These are phyloP conservation scores for Penicillium silybi DNA, from an alignment of 495 filamentous ascomycete genomes.

Conservation along the genomic window DNA sequence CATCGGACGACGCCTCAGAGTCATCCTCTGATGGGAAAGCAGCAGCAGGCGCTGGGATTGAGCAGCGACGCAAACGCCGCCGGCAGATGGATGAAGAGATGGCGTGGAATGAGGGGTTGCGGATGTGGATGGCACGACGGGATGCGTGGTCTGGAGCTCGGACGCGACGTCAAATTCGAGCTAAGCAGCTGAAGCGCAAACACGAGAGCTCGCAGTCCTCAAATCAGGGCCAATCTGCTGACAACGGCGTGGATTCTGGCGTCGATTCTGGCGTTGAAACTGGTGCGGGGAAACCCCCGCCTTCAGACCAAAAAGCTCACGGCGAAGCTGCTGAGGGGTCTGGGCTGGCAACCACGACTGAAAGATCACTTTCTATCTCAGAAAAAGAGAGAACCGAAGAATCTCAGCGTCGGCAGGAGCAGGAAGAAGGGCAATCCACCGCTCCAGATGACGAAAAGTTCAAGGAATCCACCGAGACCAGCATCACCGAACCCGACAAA, in stretches of 20 bases:
- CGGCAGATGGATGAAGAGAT: slow-evolving; percentile 66
- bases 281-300: slow-evolving; percentile 8
- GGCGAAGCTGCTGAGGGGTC: background rate
- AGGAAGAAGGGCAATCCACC: slow-evolving; percentile 24
- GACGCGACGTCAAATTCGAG: slow-evolving; percentile 28
- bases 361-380: slow-evolving; percentile 21
- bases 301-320: slow-evolving; percentile 2
- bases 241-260: too few relatives aligned
- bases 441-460: slow-evolving; percentile 22
- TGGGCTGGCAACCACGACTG: slow-evolving; percentile 17
- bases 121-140: slow-evolving; percentile 67
- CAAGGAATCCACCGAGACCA: slow-evolving; percentile 29
- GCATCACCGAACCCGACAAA: slow-evolving; percentile 31
- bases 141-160: slow-evolving; percentile 85
- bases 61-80: slow-evolving; percentile 57
- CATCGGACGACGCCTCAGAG: slow-evolving; percentile 18
- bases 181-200: slow-evolving; percentile 15
- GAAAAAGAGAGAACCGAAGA: slow-evolving; percentile 21
- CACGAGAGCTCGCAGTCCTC: background rate
- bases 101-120: slow-evolving; percentile 76
- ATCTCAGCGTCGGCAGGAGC: slow-evolving; percentile 10
- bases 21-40: slow-evolving; percentile 4
- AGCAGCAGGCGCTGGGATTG: slow-evolving; percentile 24
- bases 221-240: slow-evolving; percentile 1
- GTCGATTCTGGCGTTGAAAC: slow-evolving; percentile 5